These are phyloP conservation scores for Hygrophoropsis aurantiaca DNA, from an alignment of 768 basidiomycete species.

Conservation along the genomic window DNA sequence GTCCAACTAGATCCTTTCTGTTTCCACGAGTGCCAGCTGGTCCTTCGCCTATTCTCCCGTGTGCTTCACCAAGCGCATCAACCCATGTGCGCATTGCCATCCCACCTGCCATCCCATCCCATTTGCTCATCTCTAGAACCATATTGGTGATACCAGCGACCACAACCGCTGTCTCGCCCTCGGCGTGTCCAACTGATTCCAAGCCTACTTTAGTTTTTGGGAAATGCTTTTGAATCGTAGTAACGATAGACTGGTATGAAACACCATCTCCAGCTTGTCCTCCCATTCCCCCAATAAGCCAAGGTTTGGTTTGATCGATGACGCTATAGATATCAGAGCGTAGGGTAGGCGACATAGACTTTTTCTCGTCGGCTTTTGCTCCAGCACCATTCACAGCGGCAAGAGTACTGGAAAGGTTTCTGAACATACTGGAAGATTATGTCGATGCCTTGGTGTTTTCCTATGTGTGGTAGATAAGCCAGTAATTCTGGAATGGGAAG, in stretches of 20 bases:
- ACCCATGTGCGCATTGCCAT: conserved; percentile 60
- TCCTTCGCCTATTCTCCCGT: conserved; percentile 29
- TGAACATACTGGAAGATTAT: conserved; percentile 39
- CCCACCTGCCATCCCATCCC: conserved; percentile 55
- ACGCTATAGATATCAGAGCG: conserved; percentile 51
- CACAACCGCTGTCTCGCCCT: conserved; percentile 48
- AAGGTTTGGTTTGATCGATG: conserved; percentile 46
- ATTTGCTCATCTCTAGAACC: conserved; percentile 54
- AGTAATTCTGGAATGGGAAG: neutral
- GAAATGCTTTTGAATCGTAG: conserved; percentile 50
- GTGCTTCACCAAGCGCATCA: conserved; percentile 44
- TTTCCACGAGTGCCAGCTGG: conserved; percentile 11
- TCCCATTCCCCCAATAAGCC: conserved; percentile 40
- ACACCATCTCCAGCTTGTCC: conserved; percentile 57
- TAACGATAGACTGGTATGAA: conserved; percentile 44
- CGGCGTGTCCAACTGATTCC: conserved; percentile 45
- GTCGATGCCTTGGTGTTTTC: neutral
- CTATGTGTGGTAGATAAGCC: conserved; percentile 4
- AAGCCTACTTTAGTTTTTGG: conserved; percentile 44
- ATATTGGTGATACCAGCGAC: conserved; percentile 55
- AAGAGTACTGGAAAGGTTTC: conserved; percentile 43
- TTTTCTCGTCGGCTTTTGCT: conserved; percentile 31
- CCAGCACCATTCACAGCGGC: conserved; percentile 25
- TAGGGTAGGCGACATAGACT: conserved; percentile 47
- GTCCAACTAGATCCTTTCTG: conserved; percentile 43